Conservation (phyloP, 176 grass and related monocot genomes). For the Panicum miliaceum region DNA sequence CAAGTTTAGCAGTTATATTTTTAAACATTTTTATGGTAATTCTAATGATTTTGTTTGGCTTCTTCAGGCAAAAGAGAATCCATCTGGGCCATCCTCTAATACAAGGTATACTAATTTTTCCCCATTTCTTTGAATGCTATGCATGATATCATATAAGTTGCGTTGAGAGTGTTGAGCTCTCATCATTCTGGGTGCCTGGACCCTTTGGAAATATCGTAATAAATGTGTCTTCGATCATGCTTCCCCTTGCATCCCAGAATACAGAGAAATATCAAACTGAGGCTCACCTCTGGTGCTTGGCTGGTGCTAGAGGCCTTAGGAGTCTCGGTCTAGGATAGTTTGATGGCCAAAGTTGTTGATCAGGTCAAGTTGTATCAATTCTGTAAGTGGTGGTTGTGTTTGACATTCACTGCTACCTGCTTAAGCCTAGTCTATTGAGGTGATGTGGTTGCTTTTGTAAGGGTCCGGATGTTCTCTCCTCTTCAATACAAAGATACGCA, state of each 20-base stretch:
- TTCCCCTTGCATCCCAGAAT: background rate
- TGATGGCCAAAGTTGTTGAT: background rate
- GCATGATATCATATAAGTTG: background rate
- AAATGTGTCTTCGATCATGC: background rate
- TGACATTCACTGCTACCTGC: too few species aligned
- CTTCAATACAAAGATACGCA: too few species aligned
- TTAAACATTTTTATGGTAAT: constrained; percentile 17
- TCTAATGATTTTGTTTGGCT: constrained; percentile 35
- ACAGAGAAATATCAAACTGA: background rate
- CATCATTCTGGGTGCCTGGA: background rate
- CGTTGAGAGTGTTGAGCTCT: background rate
- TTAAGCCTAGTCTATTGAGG: too few species aligned
- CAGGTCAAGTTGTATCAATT: background rate
- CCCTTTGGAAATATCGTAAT: background rate
- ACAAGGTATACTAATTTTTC: constrained; percentile 46
- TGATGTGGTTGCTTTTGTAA: too few species aligned
- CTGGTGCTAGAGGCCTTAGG: background rate
- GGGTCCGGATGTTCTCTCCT: too few species aligned
- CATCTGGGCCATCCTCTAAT: constrained; percentile 49
- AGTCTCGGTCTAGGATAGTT: background rate
- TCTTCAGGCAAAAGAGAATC: constrained; percentile 54
- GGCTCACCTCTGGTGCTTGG: too few species aligned
- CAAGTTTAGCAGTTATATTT: constrained; percentile 33
- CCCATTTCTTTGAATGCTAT: constrained; percentile 18
- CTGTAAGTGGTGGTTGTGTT: background rate